Evolutionary conservation across 805 yeast genomes (phyloP).

Genomic region (Sugiyamaella americana): DNA sequence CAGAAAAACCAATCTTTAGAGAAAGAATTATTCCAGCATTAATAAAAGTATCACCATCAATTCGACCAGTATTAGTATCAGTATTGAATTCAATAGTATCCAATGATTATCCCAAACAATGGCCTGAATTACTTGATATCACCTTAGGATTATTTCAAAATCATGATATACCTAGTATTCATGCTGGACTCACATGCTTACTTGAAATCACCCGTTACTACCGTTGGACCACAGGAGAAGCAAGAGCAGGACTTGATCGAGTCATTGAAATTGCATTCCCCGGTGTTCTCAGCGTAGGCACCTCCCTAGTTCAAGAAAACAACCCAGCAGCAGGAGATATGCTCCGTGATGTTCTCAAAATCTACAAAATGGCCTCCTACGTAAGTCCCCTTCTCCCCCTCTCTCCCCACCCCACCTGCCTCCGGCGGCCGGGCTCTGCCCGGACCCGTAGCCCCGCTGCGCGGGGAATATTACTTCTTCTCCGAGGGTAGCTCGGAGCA

Average conservation of each 20-base stretch:
- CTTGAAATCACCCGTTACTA: conserved; percentile 63
- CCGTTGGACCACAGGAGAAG: conserved; percentile 62
- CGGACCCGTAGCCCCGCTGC: too few relatives aligned
- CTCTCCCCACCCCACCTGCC: not conserved
- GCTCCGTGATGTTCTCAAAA: conserved; percentile 64
- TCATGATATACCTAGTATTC: conserved; percentile 41
- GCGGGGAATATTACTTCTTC: conserved; percentile 5
- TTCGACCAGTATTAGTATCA: conserved; percentile 40
- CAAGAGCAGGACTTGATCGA: conserved; percentile 46
- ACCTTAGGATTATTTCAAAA: conserved; percentile 43
- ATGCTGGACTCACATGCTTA: conserved; percentile 66
- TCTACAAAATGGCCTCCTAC: conserved; percentile 65
- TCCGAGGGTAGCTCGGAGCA: not conserved
- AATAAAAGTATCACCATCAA: conserved; percentile 39
- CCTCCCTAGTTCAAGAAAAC: conserved; percentile 40
- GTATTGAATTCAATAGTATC: conserved; percentile 46
- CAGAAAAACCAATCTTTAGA: conserved; percentile 69
- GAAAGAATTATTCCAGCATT: conserved; percentile 63
- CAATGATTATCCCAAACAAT: conserved; percentile 44
- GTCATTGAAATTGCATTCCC: conserved; percentile 59
- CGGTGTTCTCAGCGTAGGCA: conserved; percentile 58
- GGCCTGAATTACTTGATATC: conserved; percentile 49
- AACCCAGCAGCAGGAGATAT: conserved; percentile 57
- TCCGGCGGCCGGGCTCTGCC: too few relatives aligned
- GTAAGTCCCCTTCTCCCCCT: conserved; percentile 11